Conservation (phyloP, 768 basidiomycete species). For the Hygrophorus russula region DNA sequence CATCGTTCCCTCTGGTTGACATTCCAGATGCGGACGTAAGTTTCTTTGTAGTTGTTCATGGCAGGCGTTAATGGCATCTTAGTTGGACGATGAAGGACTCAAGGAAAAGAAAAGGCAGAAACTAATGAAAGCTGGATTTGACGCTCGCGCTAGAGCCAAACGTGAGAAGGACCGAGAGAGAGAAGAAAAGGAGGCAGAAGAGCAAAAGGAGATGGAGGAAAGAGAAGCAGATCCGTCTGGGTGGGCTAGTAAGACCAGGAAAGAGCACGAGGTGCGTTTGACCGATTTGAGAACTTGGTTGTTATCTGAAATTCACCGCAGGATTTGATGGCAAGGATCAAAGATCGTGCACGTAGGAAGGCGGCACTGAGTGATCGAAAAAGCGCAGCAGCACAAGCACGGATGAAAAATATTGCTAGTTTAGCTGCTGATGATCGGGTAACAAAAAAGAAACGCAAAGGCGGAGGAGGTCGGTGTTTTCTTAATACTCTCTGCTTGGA, state of each 20-base stretch:
- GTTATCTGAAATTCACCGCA: not conserved
- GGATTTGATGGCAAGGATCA: constrained; percentile 76
- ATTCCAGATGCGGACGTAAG: constrained; percentile 78
- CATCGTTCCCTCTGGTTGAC: constrained; percentile 86
- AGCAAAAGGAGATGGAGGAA: constrained; percentile 70
- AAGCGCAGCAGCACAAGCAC: constrained; percentile 86
- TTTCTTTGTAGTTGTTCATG: not conserved
- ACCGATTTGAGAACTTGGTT: not conserved
- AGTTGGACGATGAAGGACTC: constrained; percentile 83
- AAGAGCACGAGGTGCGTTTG: constrained; percentile 64
- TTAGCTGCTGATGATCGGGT: constrained; percentile 81
- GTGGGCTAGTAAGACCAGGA: constrained; percentile 66
- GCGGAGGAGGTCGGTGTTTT: constrained; percentile 49
- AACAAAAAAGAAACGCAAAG: constrained; percentile 79
- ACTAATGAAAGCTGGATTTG: constrained; percentile 86
- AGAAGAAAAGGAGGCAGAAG: constrained; percentile 57
- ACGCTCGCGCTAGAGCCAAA: constrained; percentile 74
- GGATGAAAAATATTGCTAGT: constrained; percentile 93
- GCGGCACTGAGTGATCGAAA: constrained; percentile 85
- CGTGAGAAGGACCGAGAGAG: constrained; percentile 83
- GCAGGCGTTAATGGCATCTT: not conserved
- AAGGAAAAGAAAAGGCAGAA: constrained; percentile 95
- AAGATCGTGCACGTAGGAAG: constrained; percentile 66
- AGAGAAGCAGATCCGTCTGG: constrained; percentile 55
- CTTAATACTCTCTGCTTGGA: not conserved